A percentile compares a stretch with the other conserved stretches of the same genome.
phyloP scores from a whole-genome alignment of 2,329 filamentous ascomycete species.

The Xylariaceae sp. region DNA sequence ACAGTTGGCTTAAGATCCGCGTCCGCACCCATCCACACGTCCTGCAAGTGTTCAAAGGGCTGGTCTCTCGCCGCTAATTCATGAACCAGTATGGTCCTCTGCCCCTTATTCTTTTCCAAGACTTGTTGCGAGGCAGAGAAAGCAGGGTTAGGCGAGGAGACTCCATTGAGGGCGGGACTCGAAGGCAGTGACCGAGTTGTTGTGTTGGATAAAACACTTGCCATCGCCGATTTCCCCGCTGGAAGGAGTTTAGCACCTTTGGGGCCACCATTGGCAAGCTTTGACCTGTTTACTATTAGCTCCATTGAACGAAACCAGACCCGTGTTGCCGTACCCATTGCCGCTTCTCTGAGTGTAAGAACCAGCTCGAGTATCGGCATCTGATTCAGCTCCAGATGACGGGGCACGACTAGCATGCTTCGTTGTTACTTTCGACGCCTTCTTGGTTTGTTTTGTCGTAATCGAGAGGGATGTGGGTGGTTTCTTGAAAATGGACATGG shows the following conservation, averaged over 20 bases:
- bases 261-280: slow-evolving; percentile 43
- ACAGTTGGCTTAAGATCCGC: slow-evolving; percentile 61
- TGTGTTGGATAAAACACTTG: slow-evolving; percentile 49
- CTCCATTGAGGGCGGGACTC: slow-evolving; percentile 62
- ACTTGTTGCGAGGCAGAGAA: slow-evolving; percentile 58
- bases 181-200: slow-evolving; percentile 55
- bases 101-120: slow-evolving; percentile 59
- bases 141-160: slow-evolving; percentile 59
- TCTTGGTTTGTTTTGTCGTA: slow-evolving; percentile 28
- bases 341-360: slow-evolving; percentile 43
- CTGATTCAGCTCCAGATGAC: slow-evolving; percentile 50
- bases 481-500: slow-evolving; percentile 57
- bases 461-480: slow-evolving; percentile 33
- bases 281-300: slow-evolving; percentile 44
- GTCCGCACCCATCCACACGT: slow-evolving; percentile 57
- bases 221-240: slow-evolving; percentile 47
- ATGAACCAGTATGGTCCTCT: slow-evolving; percentile 62
- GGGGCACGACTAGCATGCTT: slow-evolving; percentile 43
- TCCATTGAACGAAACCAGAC: slow-evolving; percentile 34
- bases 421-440: slow-evolving; percentile 38
- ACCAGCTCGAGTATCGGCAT: slow-evolving; percentile 31
- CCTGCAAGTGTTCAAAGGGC: slow-evolving; percentile 54
- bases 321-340: slow-evolving; percentile 48
- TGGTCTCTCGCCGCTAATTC: slow-evolving; percentile 63
- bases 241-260: slow-evolving; percentile 39